Base-by-base conservation (phyloP, 2,329 filamentous ascomycete genomes). In the Zymoseptoria crescenta region DNA sequence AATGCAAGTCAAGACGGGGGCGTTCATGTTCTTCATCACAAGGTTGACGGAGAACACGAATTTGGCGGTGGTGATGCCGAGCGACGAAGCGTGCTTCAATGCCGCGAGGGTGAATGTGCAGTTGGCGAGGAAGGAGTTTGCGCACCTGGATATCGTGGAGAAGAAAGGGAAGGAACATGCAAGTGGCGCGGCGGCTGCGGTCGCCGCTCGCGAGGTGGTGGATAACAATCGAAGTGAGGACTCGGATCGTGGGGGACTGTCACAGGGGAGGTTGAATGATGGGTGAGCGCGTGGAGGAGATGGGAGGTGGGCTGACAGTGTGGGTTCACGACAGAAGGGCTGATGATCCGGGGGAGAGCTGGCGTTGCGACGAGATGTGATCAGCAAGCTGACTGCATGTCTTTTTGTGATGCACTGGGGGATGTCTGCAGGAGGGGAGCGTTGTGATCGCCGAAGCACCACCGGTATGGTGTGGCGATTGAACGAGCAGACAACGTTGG, bases 31-130 rank as follows among this genome's bases (percentile, higher is more conserved):
- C 74, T 96, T 97, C 72, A 90, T 96, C 64, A 89, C 91, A 64
- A 90, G 95, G 66, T 91, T 99, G 66, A 99, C 94, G 1, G 95
- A 94, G 56, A 99, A 99, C 75, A 99, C 94, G 2, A 97, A 97
- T 70, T 87, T 99, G 61, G 90, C 96, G 70, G 90, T 95, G 8
- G 87, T 95, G 41, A 84, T 96, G 65, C 92, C 94, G 0, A 91
- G 93, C 0, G 92, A 92, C 24, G 93, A 97, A 74, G 89, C 90
- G 20, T 83, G 89, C 5, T 96, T 96, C 78, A 96, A 97, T 68
- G 86, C 89, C 56, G 92, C 92, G 10, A 85, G 94, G 73, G 80
- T 96, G 65, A 96, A 96, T 72, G 94, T 93, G 65, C 87, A 90
- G 74, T 87, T 96, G 59, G 92, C 91, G 0, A 83, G 91, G 52